Evolutionary conservation across 345 rosid genomes (phyloP).

Genomic region (Syzygium aromaticum): DNA sequence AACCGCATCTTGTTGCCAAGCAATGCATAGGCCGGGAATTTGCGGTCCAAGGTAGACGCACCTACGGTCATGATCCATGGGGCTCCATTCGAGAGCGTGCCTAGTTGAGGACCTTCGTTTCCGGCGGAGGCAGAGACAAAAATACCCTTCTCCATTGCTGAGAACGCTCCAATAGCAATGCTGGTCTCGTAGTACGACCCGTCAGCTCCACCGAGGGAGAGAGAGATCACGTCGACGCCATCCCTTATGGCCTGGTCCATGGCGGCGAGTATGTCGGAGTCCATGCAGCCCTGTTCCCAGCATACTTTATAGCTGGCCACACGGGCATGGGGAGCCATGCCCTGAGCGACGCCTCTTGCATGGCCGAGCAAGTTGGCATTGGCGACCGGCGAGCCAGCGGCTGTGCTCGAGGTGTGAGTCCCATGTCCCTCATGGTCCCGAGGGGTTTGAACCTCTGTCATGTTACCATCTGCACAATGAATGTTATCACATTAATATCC

Average conservation of each 20-base stretch:
- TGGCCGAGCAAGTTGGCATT: slow-evolving; percentile 73
- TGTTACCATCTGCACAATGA: slow-evolving; percentile 14
- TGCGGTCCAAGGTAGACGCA: slow-evolving; percentile 78
- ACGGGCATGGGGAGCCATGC: slow-evolving; percentile 72
- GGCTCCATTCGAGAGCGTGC: slow-evolving; percentile 61
- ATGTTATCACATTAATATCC: neutral
- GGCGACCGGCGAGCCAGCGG: slow-evolving; percentile 61
- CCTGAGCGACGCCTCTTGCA: slow-evolving; percentile 67
- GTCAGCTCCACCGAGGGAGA: slow-evolving; percentile 74
- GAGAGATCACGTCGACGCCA: slow-evolving; percentile 75
- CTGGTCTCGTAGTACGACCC: slow-evolving; percentile 44
- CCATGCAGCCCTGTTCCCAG: slow-evolving; percentile 60
- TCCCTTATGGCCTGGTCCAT: slow-evolving; percentile 69
- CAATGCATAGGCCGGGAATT: slow-evolving; percentile 56
- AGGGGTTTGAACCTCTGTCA: slow-evolving; percentile 48
- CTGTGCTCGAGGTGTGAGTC: slow-evolving; percentile 75
- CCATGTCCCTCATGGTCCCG: slow-evolving; percentile 78
- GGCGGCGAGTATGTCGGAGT: slow-evolving; percentile 78
- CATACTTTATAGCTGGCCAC: slow-evolving; percentile 83
- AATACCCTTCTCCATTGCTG: slow-evolving; percentile 76
- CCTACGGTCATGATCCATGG: slow-evolving; percentile 98
- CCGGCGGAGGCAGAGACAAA: slow-evolving; percentile 81
- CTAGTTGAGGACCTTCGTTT: slow-evolving; percentile 53
- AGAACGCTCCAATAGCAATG: slow-evolving; percentile 59
- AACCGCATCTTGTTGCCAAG: slow-evolving; percentile 43